These are phyloP conservation scores for Apiospora malaysiana DNA, from an alignment of 2,329 filamentous ascomycete genomes.

Conservation along the genomic window DNA sequence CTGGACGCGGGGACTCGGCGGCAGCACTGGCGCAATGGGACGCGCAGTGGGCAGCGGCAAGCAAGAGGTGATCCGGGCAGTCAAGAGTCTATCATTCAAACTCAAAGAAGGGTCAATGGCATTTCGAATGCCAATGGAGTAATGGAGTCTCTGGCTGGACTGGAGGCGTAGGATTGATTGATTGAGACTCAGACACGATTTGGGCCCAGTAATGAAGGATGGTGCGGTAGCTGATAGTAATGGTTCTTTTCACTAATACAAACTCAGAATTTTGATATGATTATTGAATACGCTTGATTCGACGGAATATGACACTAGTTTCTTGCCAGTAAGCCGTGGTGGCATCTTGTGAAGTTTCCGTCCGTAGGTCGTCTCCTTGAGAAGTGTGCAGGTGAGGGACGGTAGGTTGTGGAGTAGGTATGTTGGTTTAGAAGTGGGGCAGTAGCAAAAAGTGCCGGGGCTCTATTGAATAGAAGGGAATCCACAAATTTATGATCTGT, in stretches of 20 bases:
- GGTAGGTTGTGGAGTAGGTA: no score
- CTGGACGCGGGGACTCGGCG: background rate
- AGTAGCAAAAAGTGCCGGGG: background rate
- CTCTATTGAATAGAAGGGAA: background rate
- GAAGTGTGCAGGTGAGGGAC: no score
- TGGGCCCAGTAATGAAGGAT: background rate
- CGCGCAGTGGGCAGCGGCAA: background rate
- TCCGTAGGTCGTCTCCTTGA: background rate
- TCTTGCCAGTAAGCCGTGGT: background rate
- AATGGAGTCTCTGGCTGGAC: background rate
- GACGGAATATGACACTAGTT: background rate
- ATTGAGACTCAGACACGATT: background rate
- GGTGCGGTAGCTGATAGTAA: background rate
- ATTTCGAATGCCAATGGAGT: background rate
- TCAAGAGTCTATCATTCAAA: background rate
- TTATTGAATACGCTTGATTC: background rate
- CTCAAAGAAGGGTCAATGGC: background rate
- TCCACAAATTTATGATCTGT: no score
- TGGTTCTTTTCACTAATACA: background rate
- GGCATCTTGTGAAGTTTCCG: background rate
- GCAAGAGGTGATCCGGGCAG: background rate
- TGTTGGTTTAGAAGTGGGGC: no score
- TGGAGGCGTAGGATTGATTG: background rate
- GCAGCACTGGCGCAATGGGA: conserved; percentile 13
- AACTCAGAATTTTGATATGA: no score